A percentile compares a stretch with the other conserved stretches of the same genome.
phyloP scores from a whole-genome alignment of 345 rosid species.

The Eucalyptus brandiana region DNA sequence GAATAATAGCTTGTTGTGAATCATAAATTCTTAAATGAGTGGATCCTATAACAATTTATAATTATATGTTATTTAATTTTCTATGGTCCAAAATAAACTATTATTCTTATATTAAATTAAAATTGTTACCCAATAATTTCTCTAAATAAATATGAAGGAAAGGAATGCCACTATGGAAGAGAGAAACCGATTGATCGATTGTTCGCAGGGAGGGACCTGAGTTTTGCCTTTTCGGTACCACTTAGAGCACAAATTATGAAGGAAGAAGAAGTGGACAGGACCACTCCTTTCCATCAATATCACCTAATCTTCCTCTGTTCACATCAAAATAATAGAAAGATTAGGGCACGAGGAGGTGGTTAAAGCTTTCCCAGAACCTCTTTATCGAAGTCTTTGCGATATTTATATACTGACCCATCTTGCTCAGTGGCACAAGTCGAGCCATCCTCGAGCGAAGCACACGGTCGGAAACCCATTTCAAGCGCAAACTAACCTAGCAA shows the following conservation, averaged over 20 bases:
- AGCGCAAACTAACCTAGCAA: background rate
- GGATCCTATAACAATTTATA: no score
- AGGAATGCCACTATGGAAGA: background rate
- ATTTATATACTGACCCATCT: background rate
- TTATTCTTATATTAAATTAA: no score
- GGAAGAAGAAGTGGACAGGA: background rate
- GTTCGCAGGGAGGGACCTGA: background rate
- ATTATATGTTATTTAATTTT: no score
- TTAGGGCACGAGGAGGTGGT: background rate
- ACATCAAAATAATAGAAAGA: background rate
- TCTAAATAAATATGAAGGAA: background rate
- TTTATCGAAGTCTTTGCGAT: background rate
- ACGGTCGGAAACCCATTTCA: background rate
- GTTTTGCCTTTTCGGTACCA: background rate
- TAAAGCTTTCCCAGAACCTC: background rate
- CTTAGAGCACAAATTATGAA: background rate
- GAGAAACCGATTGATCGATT: background rate
- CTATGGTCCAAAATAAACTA: no score
- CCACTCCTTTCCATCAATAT: background rate
- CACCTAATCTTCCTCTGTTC: background rate
- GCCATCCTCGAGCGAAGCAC: background rate
- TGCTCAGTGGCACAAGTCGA: background rate
- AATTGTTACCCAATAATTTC: no score
- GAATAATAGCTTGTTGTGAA: no score
- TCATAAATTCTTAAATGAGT: no score